Evolutionary conservation across 2,329 filamentous ascomycete genomes (phyloP).

Genomic region (Fusarium scirpi): DNA sequence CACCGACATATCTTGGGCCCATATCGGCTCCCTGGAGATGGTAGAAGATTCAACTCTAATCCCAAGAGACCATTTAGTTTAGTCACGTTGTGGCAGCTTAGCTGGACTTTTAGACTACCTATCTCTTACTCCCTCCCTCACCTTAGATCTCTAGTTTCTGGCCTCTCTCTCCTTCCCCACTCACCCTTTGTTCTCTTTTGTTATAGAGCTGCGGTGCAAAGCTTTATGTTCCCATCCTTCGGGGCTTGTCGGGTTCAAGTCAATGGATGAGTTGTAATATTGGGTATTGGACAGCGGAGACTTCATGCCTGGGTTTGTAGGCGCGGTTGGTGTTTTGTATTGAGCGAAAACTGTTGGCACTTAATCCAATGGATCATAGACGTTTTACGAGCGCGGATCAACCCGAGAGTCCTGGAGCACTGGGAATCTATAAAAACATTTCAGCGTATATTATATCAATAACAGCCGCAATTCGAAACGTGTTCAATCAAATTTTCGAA

Average conservation of each 20-base stretch:
- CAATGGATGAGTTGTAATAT: constrained; percentile 27
- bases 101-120: neutral
- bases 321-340: constrained; percentile 35
- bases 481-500: neutral
- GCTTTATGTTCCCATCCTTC: constrained; percentile 8
- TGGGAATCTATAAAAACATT: constrained; percentile 35
- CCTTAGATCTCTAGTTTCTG: neutral
- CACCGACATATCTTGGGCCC: constrained; percentile 21
- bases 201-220: constrained; percentile 17
- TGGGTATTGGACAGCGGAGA: constrained; percentile 22
- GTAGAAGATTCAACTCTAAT: neutral
- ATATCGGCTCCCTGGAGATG: neutral
- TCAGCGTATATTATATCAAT: constrained; percentile 20
- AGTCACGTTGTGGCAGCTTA: neutral
- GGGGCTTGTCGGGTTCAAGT: constrained; percentile 20
- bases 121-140: neutral
- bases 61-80: neutral
- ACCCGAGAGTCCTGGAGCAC: constrained; percentile 8
- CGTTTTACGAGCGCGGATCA: constrained; percentile 13
- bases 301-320: constrained; percentile 13
- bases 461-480: neutral
- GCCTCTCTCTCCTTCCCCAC: constrained; percentile 12
- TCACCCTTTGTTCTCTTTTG: constrained; percentile 33
- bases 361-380: constrained; percentile 18
- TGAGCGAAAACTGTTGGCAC: constrained; percentile 31